A percentile compares a stretch with the other conserved stretches of the same genome.
phyloP scores from a whole-genome alignment of 176 grass and related monocot species.

The Puccinellia tenuiflora region DNA sequence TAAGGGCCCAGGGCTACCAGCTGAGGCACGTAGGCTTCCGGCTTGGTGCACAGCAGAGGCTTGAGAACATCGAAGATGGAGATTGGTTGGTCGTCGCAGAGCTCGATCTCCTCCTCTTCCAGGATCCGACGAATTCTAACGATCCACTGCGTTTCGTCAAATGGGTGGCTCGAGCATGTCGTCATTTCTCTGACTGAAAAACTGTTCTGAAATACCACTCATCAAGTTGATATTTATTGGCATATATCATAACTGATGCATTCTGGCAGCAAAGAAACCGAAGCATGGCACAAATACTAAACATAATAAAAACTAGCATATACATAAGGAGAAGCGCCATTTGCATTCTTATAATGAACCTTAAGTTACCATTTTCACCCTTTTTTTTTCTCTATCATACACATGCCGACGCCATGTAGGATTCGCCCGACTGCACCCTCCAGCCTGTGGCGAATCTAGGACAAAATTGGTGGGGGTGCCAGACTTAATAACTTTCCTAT shows the following conservation, averaged over 20 bases:
- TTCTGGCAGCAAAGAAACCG: not conserved
- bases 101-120: constrained; percentile 57
- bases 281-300: not conserved
- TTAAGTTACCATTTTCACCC: no score
- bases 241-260: not conserved
- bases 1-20: constrained; percentile 61
- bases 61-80: constrained; percentile 70
- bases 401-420: no score
- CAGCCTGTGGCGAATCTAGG: no score
- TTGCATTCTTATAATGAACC: no score
- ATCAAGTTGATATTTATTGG: not conserved
- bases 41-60: constrained; percentile 38
- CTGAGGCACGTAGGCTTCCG: constrained; percentile 69
- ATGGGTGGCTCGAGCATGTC: not conserved
- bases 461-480: no score
- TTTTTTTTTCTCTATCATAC: no score
- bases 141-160: constrained; percentile 70
- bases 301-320: not conserved
- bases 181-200: not conserved
- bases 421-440: no score
- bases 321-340: no score
- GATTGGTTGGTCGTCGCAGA: constrained; percentile 32
- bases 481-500: no score
- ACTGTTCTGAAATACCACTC: not conserved
- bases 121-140: constrained; percentile 37